Evolutionary conservation across 176 grass and related monocot genomes (phyloP).

Genomic region (Poa annua): DNA sequence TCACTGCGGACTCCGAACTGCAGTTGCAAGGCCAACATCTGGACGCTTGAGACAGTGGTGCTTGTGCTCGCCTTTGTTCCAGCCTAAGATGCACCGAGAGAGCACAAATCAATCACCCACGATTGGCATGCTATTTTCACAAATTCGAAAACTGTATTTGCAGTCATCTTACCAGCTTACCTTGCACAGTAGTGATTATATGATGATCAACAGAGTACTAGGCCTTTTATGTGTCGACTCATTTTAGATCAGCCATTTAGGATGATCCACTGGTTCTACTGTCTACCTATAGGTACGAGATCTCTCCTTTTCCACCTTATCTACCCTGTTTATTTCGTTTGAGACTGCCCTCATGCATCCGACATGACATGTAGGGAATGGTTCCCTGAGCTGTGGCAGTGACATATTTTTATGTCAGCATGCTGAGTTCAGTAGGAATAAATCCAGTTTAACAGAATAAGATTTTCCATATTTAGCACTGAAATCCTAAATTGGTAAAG

Average conservation of each 20-base stretch:
- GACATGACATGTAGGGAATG: neutral
- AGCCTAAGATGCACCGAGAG: conserved; percentile 13
- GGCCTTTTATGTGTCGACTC: neutral
- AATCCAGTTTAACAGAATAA: neutral
- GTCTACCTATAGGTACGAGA: neutral
- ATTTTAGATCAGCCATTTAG: neutral
- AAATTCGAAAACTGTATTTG: neutral
- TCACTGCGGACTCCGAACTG: neutral
- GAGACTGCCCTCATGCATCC: neutral
- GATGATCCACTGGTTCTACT: neutral
- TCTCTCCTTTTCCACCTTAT: neutral
- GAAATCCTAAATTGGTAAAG: neutral
- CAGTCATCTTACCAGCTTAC: neutral
- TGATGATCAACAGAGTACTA: neutral
- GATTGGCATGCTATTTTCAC: neutral
- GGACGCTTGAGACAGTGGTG: conserved; percentile 14
- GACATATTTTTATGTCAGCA: neutral
- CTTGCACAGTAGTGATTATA: neutral
- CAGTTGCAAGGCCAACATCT: conserved; percentile 29
- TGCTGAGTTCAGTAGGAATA: neutral
- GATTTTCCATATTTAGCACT: neutral
- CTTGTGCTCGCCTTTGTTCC: conserved; percentile 12
- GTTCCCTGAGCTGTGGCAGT: neutral
- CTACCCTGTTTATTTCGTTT: neutral
- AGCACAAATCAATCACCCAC: neutral